Evolutionary conservation across 805 yeast species (phyloP), one percentile per base, ranked within the genome.

Genomic region (Suhomyces vadensis): DNA sequence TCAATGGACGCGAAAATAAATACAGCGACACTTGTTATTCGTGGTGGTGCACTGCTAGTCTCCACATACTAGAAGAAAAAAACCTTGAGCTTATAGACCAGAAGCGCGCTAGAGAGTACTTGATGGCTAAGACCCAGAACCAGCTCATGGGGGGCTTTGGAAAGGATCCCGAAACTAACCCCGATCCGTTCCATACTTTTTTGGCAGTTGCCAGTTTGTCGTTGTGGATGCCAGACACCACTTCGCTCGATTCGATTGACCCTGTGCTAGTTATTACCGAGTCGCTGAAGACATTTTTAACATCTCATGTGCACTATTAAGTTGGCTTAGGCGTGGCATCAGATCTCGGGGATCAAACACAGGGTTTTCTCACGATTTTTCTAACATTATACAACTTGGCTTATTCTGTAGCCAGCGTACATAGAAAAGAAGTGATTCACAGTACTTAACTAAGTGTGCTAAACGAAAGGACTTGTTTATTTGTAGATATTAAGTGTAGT

Each of bases 1-100:
- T 87, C 58, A 87, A 89, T 61, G 97, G 97, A 1, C 71, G 97
- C 37, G 81, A 79, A n/a, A 88, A 88, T 60, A 90, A 90, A 60
- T 76, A 73, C 45, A 85, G 85, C 3, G 97, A 90, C 62, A 85
- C 95, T 0, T 90, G 97, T 66, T 90, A 90, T 57, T 78, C 85
- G 5, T 90, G 89, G 74, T 90, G 97, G 97, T 77, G 80, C 37
- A 55, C 81, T 11, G 91, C 79, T 2, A 69, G 87, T 4, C 65
- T 88, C 48, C 53, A 57, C 1, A 52, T 84, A 10, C 53, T 87
- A 19, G 60, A 59, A 1, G 41, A 42, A 0, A 14, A 47, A 10
- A 50, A 54, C n/a, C 41, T 61, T 17, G 44, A 47, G 0, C 56
- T 79, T 10, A 51, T 77, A 1, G 69, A 81, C 48, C 26, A 45